These are phyloP conservation scores for Phytophthora pluvialis DNA, from an alignment of 352 stramenopile genomes.

Conservation along the genomic window DNA sequence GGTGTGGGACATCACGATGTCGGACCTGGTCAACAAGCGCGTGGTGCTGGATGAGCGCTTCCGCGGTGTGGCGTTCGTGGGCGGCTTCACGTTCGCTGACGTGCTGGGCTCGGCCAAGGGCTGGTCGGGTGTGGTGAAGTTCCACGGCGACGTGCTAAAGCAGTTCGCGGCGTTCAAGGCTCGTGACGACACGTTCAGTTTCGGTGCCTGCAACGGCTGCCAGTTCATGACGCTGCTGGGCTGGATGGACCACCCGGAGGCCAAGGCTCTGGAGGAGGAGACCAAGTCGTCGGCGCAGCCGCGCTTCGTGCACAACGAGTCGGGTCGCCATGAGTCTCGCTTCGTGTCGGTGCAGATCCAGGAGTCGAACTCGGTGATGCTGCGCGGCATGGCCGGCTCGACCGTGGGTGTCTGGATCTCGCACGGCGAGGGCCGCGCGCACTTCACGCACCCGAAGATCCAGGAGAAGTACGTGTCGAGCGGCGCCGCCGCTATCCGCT, in stretches of 20 bases:
- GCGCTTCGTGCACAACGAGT: slow-evolving; percentile 98
- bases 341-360: slow-evolving; percentile 97
- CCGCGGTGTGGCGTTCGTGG: slow-evolving; percentile 98
- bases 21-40: slow-evolving; percentile 93
- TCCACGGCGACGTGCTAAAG: slow-evolving; percentile 94
- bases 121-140: slow-evolving; percentile 98
- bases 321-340: slow-evolving; percentile 95
- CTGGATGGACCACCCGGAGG: slow-evolving; percentile 91
- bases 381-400: slow-evolving; percentile 98
- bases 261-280: slow-evolving; percentile 59
- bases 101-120: slow-evolving; percentile 99
- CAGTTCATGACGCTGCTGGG: slow-evolving; percentile 99
- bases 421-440: slow-evolving; percentile 90
- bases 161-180: slow-evolving; percentile 97
- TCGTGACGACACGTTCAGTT: slow-evolving; percentile 97
- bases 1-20: slow-evolving; percentile 98
- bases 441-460: slow-evolving; percentile 95
- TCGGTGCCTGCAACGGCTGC: slow-evolving; percentile 99
- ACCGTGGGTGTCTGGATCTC: slow-evolving; percentile 98
- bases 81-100: slow-evolving; percentile 99
- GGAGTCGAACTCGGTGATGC: slow-evolving; percentile 95
- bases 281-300: slow-evolving; percentile 73
- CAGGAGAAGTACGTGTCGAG: slow-evolving; percentile 90
- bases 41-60: slow-evolving; percentile 94
- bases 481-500: slow-evolving; percentile 95